phyloP scores from a whole-genome alignment of 2,329 filamentous ascomycete species.

The Neofusicoccum sp. region DNA sequence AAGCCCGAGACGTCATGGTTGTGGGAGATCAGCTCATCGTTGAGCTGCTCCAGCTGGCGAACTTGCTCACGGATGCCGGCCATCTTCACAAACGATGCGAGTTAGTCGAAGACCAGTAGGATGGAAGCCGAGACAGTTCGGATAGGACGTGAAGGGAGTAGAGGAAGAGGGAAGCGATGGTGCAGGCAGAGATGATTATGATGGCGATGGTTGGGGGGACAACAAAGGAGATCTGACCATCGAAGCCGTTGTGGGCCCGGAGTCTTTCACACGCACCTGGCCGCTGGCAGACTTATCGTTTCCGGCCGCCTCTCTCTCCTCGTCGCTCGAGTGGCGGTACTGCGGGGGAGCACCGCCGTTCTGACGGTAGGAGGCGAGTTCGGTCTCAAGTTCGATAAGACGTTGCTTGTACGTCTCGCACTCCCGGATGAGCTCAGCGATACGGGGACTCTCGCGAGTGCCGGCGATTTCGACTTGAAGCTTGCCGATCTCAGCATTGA shows the following conservation, averaged over 20 bases:
- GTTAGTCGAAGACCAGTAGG: neutral
- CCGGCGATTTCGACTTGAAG: constrained; percentile 12
- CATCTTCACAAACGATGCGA: constrained; percentile 11
- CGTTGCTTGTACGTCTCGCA: constrained; percentile 17
- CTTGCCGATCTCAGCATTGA: constrained; percentile 8
- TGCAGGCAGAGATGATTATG: no score
- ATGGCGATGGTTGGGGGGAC: neutral
- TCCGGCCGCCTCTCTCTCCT: neutral
- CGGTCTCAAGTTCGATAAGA: constrained; percentile 14
- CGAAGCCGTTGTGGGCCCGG: neutral
- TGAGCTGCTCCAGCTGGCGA: constrained; percentile 17
- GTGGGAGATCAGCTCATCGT: constrained; percentile 15
- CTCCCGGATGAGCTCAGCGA: constrained; percentile 18
- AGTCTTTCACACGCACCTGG: constrained; percentile 14
- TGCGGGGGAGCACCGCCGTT: constrained; percentile 16
- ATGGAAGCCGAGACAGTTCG: neutral
- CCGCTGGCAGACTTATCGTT: constrained; percentile 7
- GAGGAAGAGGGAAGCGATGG: neutral
- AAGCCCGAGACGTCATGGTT: constrained; percentile 9
- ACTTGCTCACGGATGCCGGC: constrained; percentile 15
- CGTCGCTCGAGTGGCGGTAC: constrained; percentile 1
- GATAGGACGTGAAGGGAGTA: neutral
- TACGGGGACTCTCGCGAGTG: constrained; percentile 14
- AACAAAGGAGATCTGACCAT: constrained; percentile 16
- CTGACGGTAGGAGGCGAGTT: constrained; percentile 6